These are phyloP conservation scores for Fusarium liriodendri DNA, from an alignment of 2,329 filamentous ascomycete genomes.

Conservation along the genomic window DNA sequence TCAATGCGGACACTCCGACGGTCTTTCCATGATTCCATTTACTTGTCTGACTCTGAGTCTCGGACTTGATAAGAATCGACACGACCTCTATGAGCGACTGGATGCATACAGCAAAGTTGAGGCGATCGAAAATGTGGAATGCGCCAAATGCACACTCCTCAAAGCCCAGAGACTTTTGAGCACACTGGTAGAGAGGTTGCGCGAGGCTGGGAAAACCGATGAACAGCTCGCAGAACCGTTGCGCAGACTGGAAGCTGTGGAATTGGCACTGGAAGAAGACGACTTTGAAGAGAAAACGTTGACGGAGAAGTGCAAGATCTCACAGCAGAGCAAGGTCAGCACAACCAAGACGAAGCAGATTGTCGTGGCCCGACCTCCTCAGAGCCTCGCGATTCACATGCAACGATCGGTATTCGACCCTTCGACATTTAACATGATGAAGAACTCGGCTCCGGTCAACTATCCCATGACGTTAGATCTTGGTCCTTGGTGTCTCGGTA, in stretches of 20 bases:
- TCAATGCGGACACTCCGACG: slow-evolving; percentile 86
- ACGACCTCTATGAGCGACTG: slow-evolving; percentile 81
- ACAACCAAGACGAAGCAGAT: slow-evolving; percentile 92
- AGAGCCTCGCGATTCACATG: slow-evolving; percentile 85
- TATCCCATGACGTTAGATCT: slow-evolving; percentile 83
- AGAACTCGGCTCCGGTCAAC: slow-evolving; percentile 82
- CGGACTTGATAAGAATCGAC: slow-evolving; percentile 68
- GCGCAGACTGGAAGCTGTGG: slow-evolving; percentile 72
- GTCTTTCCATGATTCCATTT: slow-evolving; percentile 90
- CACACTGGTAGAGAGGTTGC: slow-evolving; percentile 57
- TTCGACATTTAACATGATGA: slow-evolving; percentile 79
- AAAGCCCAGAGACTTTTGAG: slow-evolving; percentile 62
- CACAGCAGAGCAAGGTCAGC: slow-evolving; percentile 74
- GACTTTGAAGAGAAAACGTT: slow-evolving; percentile 80
- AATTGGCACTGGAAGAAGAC: slow-evolving; percentile 79
- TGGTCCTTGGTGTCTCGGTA: slow-evolving; percentile 86
- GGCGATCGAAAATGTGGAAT: slow-evolving; percentile 89
- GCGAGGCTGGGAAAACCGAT: slow-evolving; percentile 51
- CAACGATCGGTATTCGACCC: slow-evolving; percentile 95
- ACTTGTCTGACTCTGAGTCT: slow-evolving; percentile 92
- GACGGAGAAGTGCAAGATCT: slow-evolving; percentile 72
- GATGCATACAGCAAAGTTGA: slow-evolving; percentile 89
- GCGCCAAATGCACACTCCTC: slow-evolving; percentile 87
- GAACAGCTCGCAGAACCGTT: slow-evolving; percentile 63
- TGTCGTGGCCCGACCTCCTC: slow-evolving; percentile 84